phyloP scores from a whole-genome alignment of 257 asterid genomes.

The Gentiana macrophylla region DNA sequence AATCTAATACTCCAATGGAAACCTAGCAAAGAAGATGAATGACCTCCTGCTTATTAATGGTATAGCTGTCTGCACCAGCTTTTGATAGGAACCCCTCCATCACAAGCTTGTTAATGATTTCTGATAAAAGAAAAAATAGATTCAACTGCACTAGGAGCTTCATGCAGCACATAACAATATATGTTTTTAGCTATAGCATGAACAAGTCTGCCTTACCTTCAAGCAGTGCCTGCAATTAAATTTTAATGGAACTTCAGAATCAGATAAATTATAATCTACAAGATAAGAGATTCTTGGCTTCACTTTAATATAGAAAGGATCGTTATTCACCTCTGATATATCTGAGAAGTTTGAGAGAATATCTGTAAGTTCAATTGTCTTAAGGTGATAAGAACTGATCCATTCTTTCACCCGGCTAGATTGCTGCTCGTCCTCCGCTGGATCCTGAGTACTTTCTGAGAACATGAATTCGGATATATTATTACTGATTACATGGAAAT shows the following conservation, averaged over 20 bases:
- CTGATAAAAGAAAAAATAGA: constrained; percentile 27
- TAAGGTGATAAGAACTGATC: constrained; percentile 64
- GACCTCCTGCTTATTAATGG: constrained; percentile 55
- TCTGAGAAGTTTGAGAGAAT: constrained; percentile 74
- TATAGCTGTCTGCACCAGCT: constrained; percentile 44
- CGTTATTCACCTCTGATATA: constrained; percentile 67
- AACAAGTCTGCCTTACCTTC: constrained; percentile 53
- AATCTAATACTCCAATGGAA: background rate
- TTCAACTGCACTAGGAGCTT: constrained; percentile 12
- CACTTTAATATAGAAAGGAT: background rate
- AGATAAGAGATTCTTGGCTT: background rate
- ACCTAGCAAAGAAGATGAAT: constrained; percentile 3
- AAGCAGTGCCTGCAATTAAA: constrained; percentile 45
- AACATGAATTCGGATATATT: constrained; percentile 9
- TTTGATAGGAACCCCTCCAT: constrained; percentile 46
- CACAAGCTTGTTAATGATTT: constrained; percentile 64
- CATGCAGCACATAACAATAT: constrained; percentile 6
- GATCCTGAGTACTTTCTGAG: constrained; percentile 82
- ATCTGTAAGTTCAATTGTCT: constrained; percentile 51
- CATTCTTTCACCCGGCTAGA: constrained; percentile 62
- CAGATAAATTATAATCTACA: background rate
- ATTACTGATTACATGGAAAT: constrained; percentile 14
- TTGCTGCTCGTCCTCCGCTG: constrained; percentile 70
- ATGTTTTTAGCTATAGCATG: constrained; percentile 15
- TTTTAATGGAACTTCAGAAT: background rate